phyloP scores from a whole-genome alignment of 2,329 filamentous ascomycete species.

The Ophiosphaerella narmari region DNA sequence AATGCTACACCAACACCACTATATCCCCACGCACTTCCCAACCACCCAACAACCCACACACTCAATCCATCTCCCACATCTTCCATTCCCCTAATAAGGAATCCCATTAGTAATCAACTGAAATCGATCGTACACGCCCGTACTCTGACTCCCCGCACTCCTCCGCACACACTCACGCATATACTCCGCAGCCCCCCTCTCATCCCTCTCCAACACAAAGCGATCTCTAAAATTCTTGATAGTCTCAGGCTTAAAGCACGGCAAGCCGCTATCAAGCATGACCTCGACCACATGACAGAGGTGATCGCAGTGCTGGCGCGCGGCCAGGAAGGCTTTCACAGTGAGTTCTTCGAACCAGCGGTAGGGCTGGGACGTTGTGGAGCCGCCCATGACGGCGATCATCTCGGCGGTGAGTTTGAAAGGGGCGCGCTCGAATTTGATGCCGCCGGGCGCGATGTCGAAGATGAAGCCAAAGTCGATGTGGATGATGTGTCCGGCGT shows the following conservation, averaged over 20 bases:
- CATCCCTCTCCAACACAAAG: slow-evolving; percentile 89
- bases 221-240: slow-evolving; percentile 89
- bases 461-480: slow-evolving; percentile 99
- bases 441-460: slow-evolving; percentile 94
- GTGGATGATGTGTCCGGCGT: slow-evolving; percentile 94
- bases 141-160: slow-evolving; percentile 89
- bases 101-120: slow-evolving; percentile 97
- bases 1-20: too few species aligned
- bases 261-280: slow-evolving; percentile 95
- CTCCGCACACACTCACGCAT: slow-evolving; percentile 88
- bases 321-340: slow-evolving; percentile 91
- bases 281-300: slow-evolving; percentile 85
- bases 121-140: slow-evolving; percentile 96
- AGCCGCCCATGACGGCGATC: slow-evolving; percentile 97
- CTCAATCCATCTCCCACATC: neutral
- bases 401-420: slow-evolving; percentile 98
- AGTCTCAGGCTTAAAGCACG: slow-evolving; percentile 97
- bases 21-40: neutral
- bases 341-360: slow-evolving; percentile 96
- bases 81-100: slow-evolving; percentile 69
- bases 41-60: neutral
- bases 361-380: slow-evolving; percentile 81
- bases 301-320: slow-evolving; percentile 84
- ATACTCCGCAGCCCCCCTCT: slow-evolving; percentile 92
- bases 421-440: slow-evolving; percentile 95